Conservation (phyloP, 257 asterid species). For the Plantago major region DNA sequence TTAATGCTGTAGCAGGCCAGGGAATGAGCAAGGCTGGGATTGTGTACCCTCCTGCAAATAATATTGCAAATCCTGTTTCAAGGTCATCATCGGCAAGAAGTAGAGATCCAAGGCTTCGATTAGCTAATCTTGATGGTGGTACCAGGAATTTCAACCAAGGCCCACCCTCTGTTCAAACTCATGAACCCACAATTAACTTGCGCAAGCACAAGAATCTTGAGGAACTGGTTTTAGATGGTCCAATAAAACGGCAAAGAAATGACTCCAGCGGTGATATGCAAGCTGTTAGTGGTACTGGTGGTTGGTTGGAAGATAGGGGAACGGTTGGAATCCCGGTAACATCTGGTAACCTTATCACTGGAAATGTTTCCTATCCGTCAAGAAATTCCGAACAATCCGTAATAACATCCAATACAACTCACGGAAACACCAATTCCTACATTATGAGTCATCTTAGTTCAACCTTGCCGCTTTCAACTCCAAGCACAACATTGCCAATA, state of each 20-base stretch:
- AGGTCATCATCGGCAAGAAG: conserved; percentile 55
- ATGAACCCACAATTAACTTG: conserved; percentile 39
- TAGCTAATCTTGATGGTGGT: conserved; percentile 47
- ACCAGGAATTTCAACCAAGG: conserved; percentile 25
- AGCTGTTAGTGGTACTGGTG: conserved; percentile 34
- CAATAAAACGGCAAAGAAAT: conserved; percentile 67
- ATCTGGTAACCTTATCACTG: conserved; percentile 20
- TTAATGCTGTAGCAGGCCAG: conserved; percentile 34
- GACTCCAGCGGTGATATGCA: conserved; percentile 33
- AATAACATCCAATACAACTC: conserved; percentile 23
- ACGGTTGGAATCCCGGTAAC: conserved; percentile 27
- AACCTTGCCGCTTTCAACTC: conserved; percentile 18
- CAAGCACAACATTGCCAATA: conserved; percentile 26
- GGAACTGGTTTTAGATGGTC: conserved; percentile 50
- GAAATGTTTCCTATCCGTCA: conserved; percentile 18
- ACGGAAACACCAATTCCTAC: conserved; percentile 27
- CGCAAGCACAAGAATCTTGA: conserved; percentile 56
- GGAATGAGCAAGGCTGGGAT: conserved; percentile 29
- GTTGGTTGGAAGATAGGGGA: conserved; percentile 50
- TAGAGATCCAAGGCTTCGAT: conserved; percentile 94
- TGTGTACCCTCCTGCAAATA: conserved; percentile 31
- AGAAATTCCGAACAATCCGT: conserved; percentile 29
- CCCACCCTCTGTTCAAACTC: conserved; percentile 26
- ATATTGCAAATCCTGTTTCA: conserved; percentile 33
- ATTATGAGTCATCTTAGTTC: conserved; percentile 18